Percentiles rank a stretch among this genome's conserved stretches.
phyloP scores from a whole-genome alignment of 2,329 filamentous ascomycete species.

The Apiospora sp. region DNA sequence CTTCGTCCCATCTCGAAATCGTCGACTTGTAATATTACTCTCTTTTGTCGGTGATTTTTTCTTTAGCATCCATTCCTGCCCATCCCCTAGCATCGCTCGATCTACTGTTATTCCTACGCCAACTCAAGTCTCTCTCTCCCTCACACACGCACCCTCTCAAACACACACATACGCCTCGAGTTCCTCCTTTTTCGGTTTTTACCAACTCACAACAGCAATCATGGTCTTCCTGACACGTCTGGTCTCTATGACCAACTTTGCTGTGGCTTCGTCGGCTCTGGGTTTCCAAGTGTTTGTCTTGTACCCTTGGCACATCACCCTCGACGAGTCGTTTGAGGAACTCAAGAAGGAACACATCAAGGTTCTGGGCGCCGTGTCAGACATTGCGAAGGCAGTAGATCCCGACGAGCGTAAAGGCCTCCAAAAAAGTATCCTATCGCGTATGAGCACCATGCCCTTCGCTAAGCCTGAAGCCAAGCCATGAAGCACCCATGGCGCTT shows the following conservation, averaged over 20 bases:
- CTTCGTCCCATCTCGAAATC: conserved; percentile 2
- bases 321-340: conserved; percentile 67
- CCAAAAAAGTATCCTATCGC: conserved; percentile 38
- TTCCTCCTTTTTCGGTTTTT: neutral
- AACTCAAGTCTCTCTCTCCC: conserved; percentile 9
- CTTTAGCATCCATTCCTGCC: conserved; percentile 7
- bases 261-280: conserved; percentile 70
- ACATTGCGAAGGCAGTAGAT: conserved; percentile 42
- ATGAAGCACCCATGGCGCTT: conserved; percentile 3
- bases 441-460: conserved; percentile 29
- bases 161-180: neutral
- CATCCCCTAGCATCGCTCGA: conserved; percentile 15
- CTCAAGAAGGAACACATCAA: conserved; percentile 65
- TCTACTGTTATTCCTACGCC: neutral
- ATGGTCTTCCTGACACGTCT: conserved; percentile 46
- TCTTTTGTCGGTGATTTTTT: conserved; percentile 20
- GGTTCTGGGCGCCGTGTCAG: conserved; percentile 48
- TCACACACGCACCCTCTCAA: neutral
- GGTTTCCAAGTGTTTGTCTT: conserved; percentile 74
- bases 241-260: conserved; percentile 70
- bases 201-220: neutral
- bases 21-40: conserved; percentile 7
- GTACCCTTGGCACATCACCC: conserved; percentile 74
- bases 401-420: conserved; percentile 40
- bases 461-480: neutral